Percentiles rank a stretch among this genome's conserved stretches.
These are phyloP conservation scores for Ensete glaucum DNA, from an alignment of 176 grass and related monocot genomes.

Conservation along the genomic window DNA sequence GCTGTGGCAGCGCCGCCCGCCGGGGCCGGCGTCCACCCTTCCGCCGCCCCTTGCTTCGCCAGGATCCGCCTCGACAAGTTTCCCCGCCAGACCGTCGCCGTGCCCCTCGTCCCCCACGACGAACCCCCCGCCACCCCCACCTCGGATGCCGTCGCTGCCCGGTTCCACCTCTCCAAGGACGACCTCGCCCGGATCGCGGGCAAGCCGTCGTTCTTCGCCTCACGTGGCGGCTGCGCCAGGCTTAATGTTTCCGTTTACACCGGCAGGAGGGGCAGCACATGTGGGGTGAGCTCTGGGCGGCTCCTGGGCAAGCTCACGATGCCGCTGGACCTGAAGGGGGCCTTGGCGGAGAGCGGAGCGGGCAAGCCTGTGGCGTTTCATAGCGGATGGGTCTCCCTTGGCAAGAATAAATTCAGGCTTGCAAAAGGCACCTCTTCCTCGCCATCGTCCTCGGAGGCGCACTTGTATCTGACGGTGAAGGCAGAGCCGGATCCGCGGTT, in stretches of 20 bases:
- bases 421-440: not conserved
- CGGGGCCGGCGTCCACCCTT: slow-evolving; percentile 45
- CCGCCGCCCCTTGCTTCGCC: slow-evolving; percentile 56
- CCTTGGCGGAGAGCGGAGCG: slow-evolving; percentile 22
- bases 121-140: slow-evolving; percentile 1
- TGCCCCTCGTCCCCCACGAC: slow-evolving; percentile 31
- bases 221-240: slow-evolving; percentile 7
- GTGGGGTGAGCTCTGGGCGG: slow-evolving; percentile 44
- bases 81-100: slow-evolving; percentile 36
- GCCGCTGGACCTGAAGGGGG: slow-evolving; percentile 52
- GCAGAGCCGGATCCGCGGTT: slow-evolving; percentile 7
- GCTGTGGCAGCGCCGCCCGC: slow-evolving; percentile 25
- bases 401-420: slow-evolving; percentile 18
- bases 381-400: slow-evolving; percentile 65
- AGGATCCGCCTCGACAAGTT: slow-evolving; percentile 67
- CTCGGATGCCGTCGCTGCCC: slow-evolving; percentile 26
- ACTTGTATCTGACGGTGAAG: not conserved
- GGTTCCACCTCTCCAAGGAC: slow-evolving; percentile 61
- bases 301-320: slow-evolving; percentile 63
- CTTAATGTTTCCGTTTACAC: slow-evolving; percentile 77
- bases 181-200: slow-evolving; percentile 45
- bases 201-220: slow-evolving; percentile 58
- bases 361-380: slow-evolving; percentile 40
- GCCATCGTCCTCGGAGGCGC: not conserved
- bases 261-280: slow-evolving; percentile 41